phyloP scores from a whole-genome alignment of 169 alveolate species.

The Cryptosporidium tyzzeri region DNA sequence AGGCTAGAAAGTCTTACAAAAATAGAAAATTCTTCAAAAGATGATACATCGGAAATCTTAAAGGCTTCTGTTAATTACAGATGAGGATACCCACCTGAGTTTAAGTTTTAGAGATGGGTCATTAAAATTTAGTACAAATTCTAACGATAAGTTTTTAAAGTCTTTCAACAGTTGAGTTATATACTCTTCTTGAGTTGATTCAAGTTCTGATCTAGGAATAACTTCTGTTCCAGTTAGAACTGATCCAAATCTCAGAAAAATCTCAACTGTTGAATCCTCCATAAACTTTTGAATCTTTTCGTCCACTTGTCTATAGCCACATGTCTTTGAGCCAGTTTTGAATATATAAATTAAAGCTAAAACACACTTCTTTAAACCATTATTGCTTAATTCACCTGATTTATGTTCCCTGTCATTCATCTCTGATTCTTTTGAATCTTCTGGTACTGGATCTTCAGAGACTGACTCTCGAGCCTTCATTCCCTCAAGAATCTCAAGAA shows the following conservation, averaged over 20 bases:
- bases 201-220: neutral
- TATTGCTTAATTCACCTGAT: neutral
- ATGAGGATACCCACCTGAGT: slow-evolving; percentile 27
- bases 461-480: neutral
- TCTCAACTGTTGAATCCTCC: slow-evolving; percentile 15
- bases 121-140: neutral
- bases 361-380: neutral
- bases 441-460: neutral
- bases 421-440: neutral
- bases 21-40: neutral
- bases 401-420: neutral
- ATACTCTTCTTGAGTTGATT: neutral
- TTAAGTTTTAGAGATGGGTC: slow-evolving; percentile 6
- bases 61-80: neutral
- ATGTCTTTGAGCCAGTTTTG: neutral
- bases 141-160: neutral
- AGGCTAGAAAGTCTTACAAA: neutral
- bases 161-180: neutral
- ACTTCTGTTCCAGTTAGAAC: neutral
- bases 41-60: neutral
- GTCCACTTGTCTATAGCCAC: neutral
- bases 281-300: neutral
- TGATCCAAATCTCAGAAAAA: slow-evolving; percentile 8
- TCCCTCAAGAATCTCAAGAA: slow-evolving; percentile 21
- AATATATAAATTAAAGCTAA: slow-evolving; percentile 5